Base-by-base conservation (phyloP, 176 grass and related monocot genomes). In the Musa acuminata region DNA sequence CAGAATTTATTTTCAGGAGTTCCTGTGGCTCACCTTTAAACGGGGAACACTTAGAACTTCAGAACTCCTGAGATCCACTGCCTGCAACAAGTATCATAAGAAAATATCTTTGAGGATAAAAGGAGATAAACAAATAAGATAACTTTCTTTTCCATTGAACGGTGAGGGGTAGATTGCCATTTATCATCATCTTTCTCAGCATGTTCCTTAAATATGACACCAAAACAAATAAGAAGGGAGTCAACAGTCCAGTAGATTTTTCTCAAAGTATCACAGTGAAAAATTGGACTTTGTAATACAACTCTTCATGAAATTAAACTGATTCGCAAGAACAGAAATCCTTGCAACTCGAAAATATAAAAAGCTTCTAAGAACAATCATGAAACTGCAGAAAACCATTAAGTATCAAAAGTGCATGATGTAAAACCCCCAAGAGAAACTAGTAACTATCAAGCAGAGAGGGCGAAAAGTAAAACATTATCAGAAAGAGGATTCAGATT, bases 41-140 rank as follows among this genome's bases (percentile, higher is more conserved):
- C 24, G 76, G 11, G 91, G 78, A 74, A 84, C 54, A 0, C 76
- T 85, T 24, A 84, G 76, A 75, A 87, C 81, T 84, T 86, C 76
- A 21, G 84, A 78, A 64, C 76, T 84, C 73, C 70, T 84, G 65
- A 99, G 88, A 83, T 99, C 88, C 84, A 99, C 96, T 79, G 92
- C 84, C 96, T 99, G 88, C 71, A 79, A 72, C 43, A 69, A 8
- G 6, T 17, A 74, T 1, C 73, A 51, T 8, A 49, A 66, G 10
- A 13, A 79, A 60, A 75, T 2, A 71, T 71, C 0, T 73, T n/a
- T 71, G 78, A 70, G 69, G 53, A 80, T 27, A 55, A 49, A 72
- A 7, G 63, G 72, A 0, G 52, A 72, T 48, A 54, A 35, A 19
- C 0, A 75, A 85, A 53, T 17, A 74, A 55, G 64, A 20, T 53